Conservation (phyloP, 106 monocot genomes). For the Amphibolis antarctica region DNA sequence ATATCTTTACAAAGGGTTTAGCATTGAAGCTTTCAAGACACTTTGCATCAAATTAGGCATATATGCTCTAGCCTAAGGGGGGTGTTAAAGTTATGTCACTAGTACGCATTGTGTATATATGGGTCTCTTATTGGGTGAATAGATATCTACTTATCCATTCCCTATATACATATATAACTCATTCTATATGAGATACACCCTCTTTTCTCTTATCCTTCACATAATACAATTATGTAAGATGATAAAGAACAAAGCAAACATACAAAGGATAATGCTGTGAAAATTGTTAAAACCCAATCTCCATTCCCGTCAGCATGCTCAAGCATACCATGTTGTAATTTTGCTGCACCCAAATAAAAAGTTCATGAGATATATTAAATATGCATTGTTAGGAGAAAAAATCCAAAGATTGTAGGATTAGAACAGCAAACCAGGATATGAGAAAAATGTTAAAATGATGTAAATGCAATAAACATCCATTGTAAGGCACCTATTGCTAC, state of each 20-base stretch:
- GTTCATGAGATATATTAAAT: background rate
- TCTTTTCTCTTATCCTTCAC: no score
- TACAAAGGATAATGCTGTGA: constrained; percentile 76
- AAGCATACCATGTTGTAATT: constrained; percentile 65
- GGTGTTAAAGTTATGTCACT: no score
- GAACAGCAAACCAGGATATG: background rate
- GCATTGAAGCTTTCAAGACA: no score
- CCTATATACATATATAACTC: no score
- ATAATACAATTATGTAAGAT: background rate
- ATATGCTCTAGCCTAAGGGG: no score
- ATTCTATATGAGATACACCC: no score
- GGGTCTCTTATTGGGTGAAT: no score
- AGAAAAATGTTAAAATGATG: background rate
- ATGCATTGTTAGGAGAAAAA: background rate
- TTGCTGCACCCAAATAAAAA: constrained; percentile 36
- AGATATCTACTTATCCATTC: no score
- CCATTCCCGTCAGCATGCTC: constrained; percentile 98
- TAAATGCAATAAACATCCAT: background rate
- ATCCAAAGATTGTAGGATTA: background rate
- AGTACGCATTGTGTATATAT: no score
- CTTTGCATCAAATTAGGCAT: no score
- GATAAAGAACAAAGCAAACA: constrained; percentile 3
- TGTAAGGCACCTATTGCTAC: background rate
- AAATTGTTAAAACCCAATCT: constrained; percentile 99
- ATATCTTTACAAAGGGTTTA: no score